These are phyloP conservation scores for Backusella circina DNA, from an alignment of 192 early-diverging fungal genomes.

Conservation along the genomic window DNA sequence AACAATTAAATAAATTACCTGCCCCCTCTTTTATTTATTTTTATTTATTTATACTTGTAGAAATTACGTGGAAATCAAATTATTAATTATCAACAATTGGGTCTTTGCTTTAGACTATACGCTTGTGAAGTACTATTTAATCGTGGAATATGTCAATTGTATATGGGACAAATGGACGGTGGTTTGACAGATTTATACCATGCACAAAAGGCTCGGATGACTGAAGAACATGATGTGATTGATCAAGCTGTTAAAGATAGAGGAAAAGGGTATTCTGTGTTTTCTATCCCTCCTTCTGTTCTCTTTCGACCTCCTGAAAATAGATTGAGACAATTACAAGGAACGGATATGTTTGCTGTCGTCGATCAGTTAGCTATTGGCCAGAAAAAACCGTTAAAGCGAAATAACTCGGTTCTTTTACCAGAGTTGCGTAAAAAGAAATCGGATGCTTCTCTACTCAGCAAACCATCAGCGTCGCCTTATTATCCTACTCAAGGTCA, in stretches of 20 bases:
- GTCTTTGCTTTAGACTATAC: conserved; percentile 86
- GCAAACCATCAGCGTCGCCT: neutral
- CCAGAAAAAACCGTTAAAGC: conserved; percentile 14
- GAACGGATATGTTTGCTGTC: conserved; percentile 65
- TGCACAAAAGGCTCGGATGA: conserved; percentile 57
- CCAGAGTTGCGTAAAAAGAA: neutral
- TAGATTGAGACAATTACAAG: conserved; percentile 54
- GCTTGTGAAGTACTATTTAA: conserved; percentile 90
- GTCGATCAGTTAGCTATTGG: conserved; percentile 40
- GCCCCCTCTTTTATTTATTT: neutral
- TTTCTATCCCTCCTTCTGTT: conserved; percentile 71
- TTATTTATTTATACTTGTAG: conserved; percentile 33
- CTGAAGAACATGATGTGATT: conserved; percentile 68
- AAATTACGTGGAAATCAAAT: conserved; percentile 79
- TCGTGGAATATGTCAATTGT: conserved; percentile 79
- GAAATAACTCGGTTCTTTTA: conserved; percentile 31
- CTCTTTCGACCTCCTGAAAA: conserved; percentile 82
- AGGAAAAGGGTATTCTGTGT: conserved; percentile 68
- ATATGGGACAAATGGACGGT: conserved; percentile 64
- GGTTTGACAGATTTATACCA: conserved; percentile 72
- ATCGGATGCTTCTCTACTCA: neutral
- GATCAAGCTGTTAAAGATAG: conserved; percentile 58
- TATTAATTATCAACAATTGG: conserved; percentile 95
- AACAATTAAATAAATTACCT: neutral
- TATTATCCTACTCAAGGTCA: neutral